phyloP scores from a whole-genome alignment of 805 yeast genomes.

The Candida schatavii region DNA sequence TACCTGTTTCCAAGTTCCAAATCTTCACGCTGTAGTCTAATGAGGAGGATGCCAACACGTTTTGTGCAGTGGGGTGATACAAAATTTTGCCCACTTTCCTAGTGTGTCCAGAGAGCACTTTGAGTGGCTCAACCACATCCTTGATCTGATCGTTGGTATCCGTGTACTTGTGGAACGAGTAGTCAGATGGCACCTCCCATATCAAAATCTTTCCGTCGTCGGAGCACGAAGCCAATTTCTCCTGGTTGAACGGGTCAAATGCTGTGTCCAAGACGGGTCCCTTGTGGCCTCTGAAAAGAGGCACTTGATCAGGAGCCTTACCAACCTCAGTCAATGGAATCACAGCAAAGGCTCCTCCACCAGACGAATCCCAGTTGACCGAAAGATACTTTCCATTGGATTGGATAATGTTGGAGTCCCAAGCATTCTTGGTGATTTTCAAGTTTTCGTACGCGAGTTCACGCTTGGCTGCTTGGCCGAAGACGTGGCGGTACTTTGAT shows the following conservation, averaged over 20 bases:
- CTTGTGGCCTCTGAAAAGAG: conserved; percentile 92
- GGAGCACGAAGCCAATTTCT: conserved; percentile 72
- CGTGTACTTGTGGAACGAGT: conserved; percentile 60
- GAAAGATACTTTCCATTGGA: conserved; percentile 83
- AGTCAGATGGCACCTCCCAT: conserved; percentile 86
- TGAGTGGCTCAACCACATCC: conserved; percentile 67
- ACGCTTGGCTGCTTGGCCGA: conserved; percentile 76
- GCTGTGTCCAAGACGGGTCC: conserved; percentile 95
- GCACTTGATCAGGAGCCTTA: conserved; percentile 88
- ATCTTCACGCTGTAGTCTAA: conserved; percentile 87
- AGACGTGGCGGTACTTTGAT: conserved; percentile 94
- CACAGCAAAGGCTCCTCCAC: conserved; percentile 97
- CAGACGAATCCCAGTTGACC: conserved; percentile 90
- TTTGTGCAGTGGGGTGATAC: conserved; percentile 85
- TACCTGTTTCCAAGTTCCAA: conserved; percentile 82
- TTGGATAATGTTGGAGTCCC: conserved; percentile 90
- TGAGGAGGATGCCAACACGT: conserved; percentile 86
- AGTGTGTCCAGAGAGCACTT: conserved; percentile 77
- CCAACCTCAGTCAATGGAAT: conserved; percentile 85
- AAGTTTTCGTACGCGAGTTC: conserved; percentile 74
- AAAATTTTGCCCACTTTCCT: conserved; percentile 91
- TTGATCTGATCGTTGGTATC: conserved; percentile 54
- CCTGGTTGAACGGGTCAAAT: conserved; percentile 86
- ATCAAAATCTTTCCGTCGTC: conserved; percentile 77
- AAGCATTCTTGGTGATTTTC: conserved; percentile 84